phyloP scores from a whole-genome alignment of 2,329 filamentous ascomycete genomes.

The Pseudopithomyces maydicus region DNA sequence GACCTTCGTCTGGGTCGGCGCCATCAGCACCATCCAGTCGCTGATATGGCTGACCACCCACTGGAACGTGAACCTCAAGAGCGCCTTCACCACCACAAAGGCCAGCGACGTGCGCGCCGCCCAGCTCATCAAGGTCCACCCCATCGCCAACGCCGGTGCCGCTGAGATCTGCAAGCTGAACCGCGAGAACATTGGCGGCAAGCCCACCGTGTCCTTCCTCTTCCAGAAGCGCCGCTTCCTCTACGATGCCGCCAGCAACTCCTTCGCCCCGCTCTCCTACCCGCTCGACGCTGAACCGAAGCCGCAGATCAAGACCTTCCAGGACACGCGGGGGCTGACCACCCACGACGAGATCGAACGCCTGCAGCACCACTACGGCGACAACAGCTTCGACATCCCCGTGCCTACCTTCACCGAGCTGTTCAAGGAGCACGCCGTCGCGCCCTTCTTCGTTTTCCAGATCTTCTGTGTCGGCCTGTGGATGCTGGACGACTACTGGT shows the following conservation, averaged over 20 bases:
- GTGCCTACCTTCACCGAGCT: conserved; percentile 94
- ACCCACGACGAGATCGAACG: conserved; percentile 76
- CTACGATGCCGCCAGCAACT: conserved; percentile 71
- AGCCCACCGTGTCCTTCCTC: conserved; percentile 81
- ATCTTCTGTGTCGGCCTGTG: conserved; percentile 97
- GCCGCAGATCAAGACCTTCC: conserved; percentile 77
- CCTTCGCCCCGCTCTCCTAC: conserved; percentile 84
- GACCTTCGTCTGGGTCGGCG: conserved; percentile 93
- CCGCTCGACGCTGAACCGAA: conserved; percentile 84
- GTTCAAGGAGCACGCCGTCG: conserved; percentile 97
- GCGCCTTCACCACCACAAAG: conserved; percentile 77
- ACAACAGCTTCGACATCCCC: conserved; percentile 96
- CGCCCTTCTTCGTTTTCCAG: conserved; percentile 99
- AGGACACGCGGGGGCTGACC: conserved; percentile 76
- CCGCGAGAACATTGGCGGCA: conserved; percentile 76
- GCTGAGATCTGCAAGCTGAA: conserved; percentile 85
- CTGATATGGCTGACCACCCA: conserved; percentile 95
- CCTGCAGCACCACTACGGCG: conserved; percentile 89
- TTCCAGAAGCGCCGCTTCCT: conserved; percentile 98
- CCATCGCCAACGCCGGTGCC: conserved; percentile 83
- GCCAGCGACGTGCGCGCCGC: conserved; percentile 75
- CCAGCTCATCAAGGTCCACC: conserved; percentile 88
- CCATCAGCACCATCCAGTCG: conserved; percentile 85
- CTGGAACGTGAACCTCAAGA: conserved; percentile 90
- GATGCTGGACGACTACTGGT: conserved; percentile 99